Base-by-base conservation (phyloP, 164 flowering plant species). In the Vitis rupestris region DNA sequence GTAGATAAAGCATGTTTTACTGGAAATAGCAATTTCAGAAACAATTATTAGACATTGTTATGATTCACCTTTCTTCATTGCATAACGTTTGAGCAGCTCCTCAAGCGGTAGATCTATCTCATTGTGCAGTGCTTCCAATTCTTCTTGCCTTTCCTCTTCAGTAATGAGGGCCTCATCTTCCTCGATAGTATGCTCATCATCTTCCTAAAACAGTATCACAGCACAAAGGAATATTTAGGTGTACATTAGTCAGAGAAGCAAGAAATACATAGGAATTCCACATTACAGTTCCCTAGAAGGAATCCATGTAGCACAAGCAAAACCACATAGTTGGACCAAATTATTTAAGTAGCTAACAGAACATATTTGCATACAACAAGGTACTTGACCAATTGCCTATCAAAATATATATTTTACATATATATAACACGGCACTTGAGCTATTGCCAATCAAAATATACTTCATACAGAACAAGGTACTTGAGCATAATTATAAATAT, bases 131-230 rank as follows among this genome's bases (percentile, higher is more conserved):
- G 93, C 97, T 65, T 74, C 90, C 83, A 96, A 68, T 80, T 96
- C 97, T 75, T 89, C 97, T 69, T 73, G 81, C 74, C 98, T 83
- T 82, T 96, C 99, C 70, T 91, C 89, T 76, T 78, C 81, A 50
- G 97, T 92, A 71, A 93, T 87, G 63, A 82, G 86, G 60, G 94
- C 94, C 76, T 93, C 99, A 80, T 96, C 99, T 75, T 89, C 93
- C 76, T 89, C 98, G 67, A 93, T 77, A 12, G 98, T 96, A 56
- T 80, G 92, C 81, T 96, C 98, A 80, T 93, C 95, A 75, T 96
- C 99, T 81, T 88, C 97, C 99, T 96, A 84, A 72, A 80, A 74
- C 82, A 75, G 71, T n/a, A 80, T 16, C 58, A 79, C 56, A 64
- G 50, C 15, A 76, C 13, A 66, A 50, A 29, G 50, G 19, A 61